Evolutionary conservation across 345 rosid genomes (phyloP).

Genomic region (Euphorbia pulcherrima): DNA sequence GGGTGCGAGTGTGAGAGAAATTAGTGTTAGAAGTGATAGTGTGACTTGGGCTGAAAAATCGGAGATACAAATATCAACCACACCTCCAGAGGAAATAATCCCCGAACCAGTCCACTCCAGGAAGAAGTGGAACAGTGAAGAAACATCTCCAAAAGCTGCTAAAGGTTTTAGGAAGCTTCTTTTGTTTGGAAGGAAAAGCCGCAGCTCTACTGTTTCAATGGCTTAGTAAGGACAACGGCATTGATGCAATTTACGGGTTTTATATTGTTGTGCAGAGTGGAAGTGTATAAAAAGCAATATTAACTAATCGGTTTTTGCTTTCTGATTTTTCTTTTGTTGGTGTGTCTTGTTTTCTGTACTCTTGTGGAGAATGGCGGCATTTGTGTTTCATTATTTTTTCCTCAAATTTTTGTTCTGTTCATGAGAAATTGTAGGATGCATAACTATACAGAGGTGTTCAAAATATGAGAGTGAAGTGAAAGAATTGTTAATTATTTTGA

Average conservation of each 20-base stretch:
- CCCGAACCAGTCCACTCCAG: constrained; percentile 51
- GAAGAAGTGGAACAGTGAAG: constrained; percentile 85
- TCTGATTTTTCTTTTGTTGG: too few species aligned
- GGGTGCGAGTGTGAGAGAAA: constrained; percentile 31
- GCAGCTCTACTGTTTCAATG: constrained; percentile 21
- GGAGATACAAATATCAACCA: constrained; percentile 62
- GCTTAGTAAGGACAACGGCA: constrained; percentile 32
- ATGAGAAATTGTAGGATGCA: too few species aligned
- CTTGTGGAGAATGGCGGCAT: background rate
- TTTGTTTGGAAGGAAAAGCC: constrained; percentile 63
- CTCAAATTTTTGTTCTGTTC: too few species aligned
- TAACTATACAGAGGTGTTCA: too few species aligned
- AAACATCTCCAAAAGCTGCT: constrained; percentile 62
- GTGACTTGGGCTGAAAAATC: constrained; percentile 34
- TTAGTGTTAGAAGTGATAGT: constrained; percentile 19
- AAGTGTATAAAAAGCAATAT: constrained; percentile 19
- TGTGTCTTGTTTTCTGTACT: background rate
- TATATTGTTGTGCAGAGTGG: background rate
- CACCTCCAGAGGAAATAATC: constrained; percentile 46
- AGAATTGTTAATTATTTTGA: too few species aligned
- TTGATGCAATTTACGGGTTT: constrained; percentile 31
- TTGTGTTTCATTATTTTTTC: background rate
- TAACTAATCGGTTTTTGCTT: background rate
- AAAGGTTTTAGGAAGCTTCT: constrained; percentile 90
- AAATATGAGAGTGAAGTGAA: too few species aligned